A percentile compares a stretch with the other conserved stretches of the same genome.
Conservation (phyloP, 1,284 basidiomycete species). For the Puccinia hordei region DNA sequence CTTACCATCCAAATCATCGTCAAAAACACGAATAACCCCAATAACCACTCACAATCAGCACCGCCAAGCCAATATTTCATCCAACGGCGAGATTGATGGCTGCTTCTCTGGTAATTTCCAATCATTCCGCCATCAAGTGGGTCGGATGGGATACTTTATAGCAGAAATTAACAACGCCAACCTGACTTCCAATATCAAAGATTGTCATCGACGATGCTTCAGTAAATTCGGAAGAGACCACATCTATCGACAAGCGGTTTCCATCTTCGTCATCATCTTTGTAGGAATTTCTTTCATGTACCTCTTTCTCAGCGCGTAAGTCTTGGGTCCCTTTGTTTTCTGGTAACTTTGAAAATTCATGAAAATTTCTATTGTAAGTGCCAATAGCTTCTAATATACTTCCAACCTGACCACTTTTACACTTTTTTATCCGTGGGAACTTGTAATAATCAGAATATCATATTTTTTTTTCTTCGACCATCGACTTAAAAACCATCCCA, state of each 20-base stretch:
- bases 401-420: neutral
- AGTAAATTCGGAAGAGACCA: constrained; percentile 22
- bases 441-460: constrained; percentile 63
- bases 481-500: constrained; percentile 91
- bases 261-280: constrained; percentile 74
- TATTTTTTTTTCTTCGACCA: constrained; percentile 91
- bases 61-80: neutral
- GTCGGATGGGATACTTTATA: neutral
- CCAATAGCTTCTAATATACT: neutral
- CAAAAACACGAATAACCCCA: neutral
- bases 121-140: neutral
- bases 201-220: neutral
- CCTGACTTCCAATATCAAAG: neutral
- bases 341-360: neutral
- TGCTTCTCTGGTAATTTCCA: neutral
- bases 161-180: neutral
- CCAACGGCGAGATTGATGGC: neutral
- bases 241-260: constrained; percentile 72
- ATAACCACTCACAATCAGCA: neutral
- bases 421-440: neutral
- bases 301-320: constrained; percentile 73
- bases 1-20: neutral
- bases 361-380: neutral
- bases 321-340: constrained; percentile 36
- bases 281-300: constrained; percentile 77